A percentile compares a stretch with the other conserved stretches of the same genome.
These are phyloP conservation scores for Eutrema salsugineum DNA, from an alignment of 441 rosid species.

Conservation along the genomic window DNA sequence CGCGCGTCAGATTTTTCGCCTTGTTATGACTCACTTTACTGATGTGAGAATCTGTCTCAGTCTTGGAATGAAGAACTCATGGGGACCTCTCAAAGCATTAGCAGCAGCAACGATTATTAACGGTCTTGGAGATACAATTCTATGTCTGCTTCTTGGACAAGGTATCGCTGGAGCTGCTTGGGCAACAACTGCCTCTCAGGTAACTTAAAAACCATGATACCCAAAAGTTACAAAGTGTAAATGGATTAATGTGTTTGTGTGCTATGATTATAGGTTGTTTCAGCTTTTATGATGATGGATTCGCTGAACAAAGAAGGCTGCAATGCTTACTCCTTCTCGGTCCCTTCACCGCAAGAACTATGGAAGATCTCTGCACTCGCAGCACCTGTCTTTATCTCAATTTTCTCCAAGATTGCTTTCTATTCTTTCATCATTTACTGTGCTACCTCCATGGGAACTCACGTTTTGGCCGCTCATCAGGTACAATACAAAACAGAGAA, in stretches of 20 bases:
- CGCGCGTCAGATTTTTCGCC: not conserved
- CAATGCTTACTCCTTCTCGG: slow-evolving; percentile 51
- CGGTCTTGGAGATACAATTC: slow-evolving; percentile 71
- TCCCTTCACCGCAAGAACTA: slow-evolving; percentile 63
- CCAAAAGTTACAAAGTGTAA: not conserved
- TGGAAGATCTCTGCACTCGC: slow-evolving; percentile 56
- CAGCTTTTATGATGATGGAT: slow-evolving; percentile 85
- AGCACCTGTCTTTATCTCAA: slow-evolving; percentile 74
- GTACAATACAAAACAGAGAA: slow-evolving; percentile 30
- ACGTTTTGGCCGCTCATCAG: slow-evolving; percentile 89
- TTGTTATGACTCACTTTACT: not conserved
- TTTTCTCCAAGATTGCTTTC: slow-evolving; percentile 75
- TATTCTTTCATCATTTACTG: slow-evolving; percentile 73
- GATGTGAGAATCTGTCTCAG: slow-evolving; percentile 37
- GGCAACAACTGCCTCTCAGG: slow-evolving; percentile 94
- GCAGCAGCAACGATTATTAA: slow-evolving; percentile 67
- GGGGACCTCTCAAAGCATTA: slow-evolving; percentile 93
- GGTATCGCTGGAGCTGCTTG: slow-evolving; percentile 96
- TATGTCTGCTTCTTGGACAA: slow-evolving; percentile 72
- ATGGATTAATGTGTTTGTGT: slow-evolving; percentile 1
- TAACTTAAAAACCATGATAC: slow-evolving; percentile 16
- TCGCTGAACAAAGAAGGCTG: slow-evolving; percentile 73
- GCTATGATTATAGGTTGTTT: slow-evolving; percentile 54
- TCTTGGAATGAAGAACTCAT: slow-evolving; percentile 94
- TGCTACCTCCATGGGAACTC: slow-evolving; percentile 89